These are phyloP conservation scores for Brachypodium distachyon DNA, from an alignment of 202 grass and related monocot species.

Conservation along the genomic window DNA sequence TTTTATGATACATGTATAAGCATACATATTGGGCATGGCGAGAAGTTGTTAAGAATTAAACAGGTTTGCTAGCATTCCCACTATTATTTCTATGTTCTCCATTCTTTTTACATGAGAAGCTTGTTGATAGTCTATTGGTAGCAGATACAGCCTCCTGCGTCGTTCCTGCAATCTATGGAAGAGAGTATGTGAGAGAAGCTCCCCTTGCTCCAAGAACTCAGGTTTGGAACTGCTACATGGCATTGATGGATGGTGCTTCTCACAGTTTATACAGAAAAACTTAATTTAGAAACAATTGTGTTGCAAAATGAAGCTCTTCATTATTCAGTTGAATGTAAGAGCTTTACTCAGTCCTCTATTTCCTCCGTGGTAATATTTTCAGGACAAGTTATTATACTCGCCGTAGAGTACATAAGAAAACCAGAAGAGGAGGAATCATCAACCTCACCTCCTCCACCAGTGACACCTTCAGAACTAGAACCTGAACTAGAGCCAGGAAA, in stretches of 20 bases:
- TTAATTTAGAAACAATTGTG: not conserved
- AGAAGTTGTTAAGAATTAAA: conserved; percentile 58
- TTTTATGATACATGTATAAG: conserved; percentile 75
- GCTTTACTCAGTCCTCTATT: not conserved
- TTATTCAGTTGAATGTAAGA: not conserved
- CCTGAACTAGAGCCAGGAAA: conserved; percentile 51
- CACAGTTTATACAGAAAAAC: not conserved
- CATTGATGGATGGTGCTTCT: not conserved
- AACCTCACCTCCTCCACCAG: conserved; percentile 9
- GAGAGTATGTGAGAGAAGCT: conserved; percentile 87
- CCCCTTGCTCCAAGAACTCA: conserved; percentile 66
- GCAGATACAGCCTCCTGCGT: conserved; percentile 68
- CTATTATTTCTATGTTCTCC: not conserved
- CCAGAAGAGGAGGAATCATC: conserved; percentile 42
- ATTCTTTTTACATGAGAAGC: not conserved
- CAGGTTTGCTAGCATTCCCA: conserved; percentile 32
- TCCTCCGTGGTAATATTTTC: not conserved
- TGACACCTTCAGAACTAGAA: conserved; percentile 32
- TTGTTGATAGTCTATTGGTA: conserved; percentile 14
- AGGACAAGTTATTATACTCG: not conserved
- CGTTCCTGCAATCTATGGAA: conserved; percentile 83
- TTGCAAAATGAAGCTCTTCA: not conserved
- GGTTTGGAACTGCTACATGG: conserved; percentile 21
- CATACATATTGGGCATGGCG: conserved; percentile 70
- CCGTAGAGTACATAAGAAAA: conserved; percentile 69